Evolutionary conservation across 2,329 filamentous ascomycete species (phyloP).

Genomic region (Furcasterigmium furcatum): DNA sequence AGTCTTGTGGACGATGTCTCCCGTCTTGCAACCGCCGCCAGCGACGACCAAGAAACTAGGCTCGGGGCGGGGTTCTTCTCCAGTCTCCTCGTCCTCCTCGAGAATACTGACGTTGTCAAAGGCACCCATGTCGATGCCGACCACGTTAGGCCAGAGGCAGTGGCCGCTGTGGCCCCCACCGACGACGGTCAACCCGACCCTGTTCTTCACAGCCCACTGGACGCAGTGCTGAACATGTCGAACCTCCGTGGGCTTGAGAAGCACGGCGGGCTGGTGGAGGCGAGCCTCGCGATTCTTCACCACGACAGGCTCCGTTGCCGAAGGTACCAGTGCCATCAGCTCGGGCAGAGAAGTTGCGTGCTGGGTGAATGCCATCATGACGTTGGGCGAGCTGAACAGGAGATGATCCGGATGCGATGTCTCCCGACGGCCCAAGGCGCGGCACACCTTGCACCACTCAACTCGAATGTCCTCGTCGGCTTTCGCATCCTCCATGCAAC

Average conservation of each 20-base stretch:
- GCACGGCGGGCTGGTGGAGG: conserved; percentile 34
- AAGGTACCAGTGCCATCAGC: conserved; percentile 37
- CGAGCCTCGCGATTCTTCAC: conserved; percentile 53
- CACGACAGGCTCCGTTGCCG: conserved; percentile 15
- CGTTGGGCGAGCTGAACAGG: conserved; percentile 42
- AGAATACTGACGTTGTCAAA: conserved; percentile 49
- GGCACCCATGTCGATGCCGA: conserved; percentile 55
- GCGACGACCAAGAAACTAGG: conserved; percentile 51
- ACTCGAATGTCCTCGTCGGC: conserved; percentile 26
- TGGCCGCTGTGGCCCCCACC: conserved; percentile 60
- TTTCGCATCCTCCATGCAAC: conserved; percentile 24
- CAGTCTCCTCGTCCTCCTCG: conserved; percentile 9
- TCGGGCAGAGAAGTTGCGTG: conserved; percentile 39
- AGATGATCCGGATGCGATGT: conserved; percentile 25
- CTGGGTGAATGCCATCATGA: conserved; percentile 48
- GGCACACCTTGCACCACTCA: conserved; percentile 54
- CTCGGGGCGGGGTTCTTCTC: conserved; percentile 11
- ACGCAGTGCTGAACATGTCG: conserved; percentile 52
- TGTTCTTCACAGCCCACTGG: conserved; percentile 49
- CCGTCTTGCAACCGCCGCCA: conserved; percentile 53
- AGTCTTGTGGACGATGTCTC: conserved; percentile 46
- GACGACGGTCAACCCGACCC: conserved; percentile 43
- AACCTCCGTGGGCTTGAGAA: conserved; percentile 42
- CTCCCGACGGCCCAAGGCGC: conserved; percentile 27
- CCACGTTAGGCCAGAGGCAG: conserved; percentile 48